Evolutionary conservation across 257 asterid species (phyloP).

Genomic region (Jasminum sambac): DNA sequence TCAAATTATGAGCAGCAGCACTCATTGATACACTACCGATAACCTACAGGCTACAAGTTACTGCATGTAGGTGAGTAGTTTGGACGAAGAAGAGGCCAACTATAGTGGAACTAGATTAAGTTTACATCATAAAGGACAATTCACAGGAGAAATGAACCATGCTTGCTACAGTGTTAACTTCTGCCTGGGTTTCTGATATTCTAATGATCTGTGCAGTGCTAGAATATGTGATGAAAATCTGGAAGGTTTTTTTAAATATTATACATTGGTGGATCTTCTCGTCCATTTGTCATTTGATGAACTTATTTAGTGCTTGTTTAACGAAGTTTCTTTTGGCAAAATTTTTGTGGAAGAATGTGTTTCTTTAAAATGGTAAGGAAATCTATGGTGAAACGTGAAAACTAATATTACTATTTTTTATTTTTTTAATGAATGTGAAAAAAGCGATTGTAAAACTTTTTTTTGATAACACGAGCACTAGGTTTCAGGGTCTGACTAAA

Average conservation of each 20-base stretch:
- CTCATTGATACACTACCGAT: not conserved
- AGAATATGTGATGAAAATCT: not conserved
- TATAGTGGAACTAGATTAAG: not conserved
- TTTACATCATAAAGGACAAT: not conserved
- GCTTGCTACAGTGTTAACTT: not conserved
- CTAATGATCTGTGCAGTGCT: not conserved
- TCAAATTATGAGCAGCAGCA: not conserved
- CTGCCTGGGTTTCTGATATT: constrained; percentile 6
- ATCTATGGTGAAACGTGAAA: too few species aligned
- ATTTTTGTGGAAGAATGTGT: too few species aligned
- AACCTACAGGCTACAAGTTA: constrained; percentile 10
- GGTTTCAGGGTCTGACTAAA: constrained; percentile 17
- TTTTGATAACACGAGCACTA: too few species aligned
- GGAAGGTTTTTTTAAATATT: not conserved
- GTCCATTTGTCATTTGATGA: constrained; percentile 2
- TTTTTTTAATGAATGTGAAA: too few species aligned
- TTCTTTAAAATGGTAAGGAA: too few species aligned
- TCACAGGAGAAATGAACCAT: not conserved
- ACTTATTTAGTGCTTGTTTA: not conserved
- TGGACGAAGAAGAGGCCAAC: not conserved
- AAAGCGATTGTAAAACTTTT: too few species aligned
- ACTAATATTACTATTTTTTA: too few species aligned
- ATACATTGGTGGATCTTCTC: not conserved
- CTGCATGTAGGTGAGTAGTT: constrained; percentile 3
- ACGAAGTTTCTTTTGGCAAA: too few species aligned